These are phyloP conservation scores for Exophiala bonariae DNA, from an alignment of 2,329 filamentous ascomycete species.

Conservation along the genomic window DNA sequence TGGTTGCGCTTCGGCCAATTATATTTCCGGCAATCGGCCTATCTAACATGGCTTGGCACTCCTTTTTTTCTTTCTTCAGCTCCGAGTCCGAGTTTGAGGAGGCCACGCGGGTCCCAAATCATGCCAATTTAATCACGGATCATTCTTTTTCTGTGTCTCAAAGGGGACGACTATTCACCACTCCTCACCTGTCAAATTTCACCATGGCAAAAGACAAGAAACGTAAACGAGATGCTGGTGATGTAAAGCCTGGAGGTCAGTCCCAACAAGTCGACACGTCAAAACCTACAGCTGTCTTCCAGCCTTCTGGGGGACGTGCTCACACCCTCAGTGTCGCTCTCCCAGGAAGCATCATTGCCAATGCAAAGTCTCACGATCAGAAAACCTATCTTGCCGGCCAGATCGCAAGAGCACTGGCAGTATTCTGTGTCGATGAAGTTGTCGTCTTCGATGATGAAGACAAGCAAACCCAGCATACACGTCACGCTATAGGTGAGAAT, in stretches of 20 bases:
- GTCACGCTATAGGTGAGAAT: slow-evolving; percentile 38
- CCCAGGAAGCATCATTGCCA: slow-evolving; percentile 71
- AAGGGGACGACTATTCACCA: too few species aligned
- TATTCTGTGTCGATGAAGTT: slow-evolving; percentile 83
- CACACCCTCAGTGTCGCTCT: slow-evolving; percentile 78
- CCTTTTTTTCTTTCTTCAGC: slow-evolving; percentile 1
- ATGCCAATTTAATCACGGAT: too few species aligned
- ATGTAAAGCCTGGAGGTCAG: slow-evolving; percentile 6
- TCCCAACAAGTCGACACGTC: slow-evolving; percentile 53
- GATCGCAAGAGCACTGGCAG: slow-evolving; percentile 76
- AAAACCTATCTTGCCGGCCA: slow-evolving; percentile 72
- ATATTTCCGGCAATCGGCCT: too few species aligned
- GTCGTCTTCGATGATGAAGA: slow-evolving; percentile 73
- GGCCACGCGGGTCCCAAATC: too few species aligned
- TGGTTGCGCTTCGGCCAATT: slow-evolving; percentile 5
- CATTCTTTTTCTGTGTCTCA: too few species aligned
- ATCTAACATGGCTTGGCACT: slow-evolving; percentile 5
- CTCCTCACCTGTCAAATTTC: background rate
- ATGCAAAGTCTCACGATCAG: slow-evolving; percentile 71
- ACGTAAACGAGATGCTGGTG: slow-evolving; percentile 15
- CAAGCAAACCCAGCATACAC: slow-evolving; percentile 31
- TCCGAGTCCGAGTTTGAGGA: too few species aligned
- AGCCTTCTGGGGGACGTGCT: slow-evolving; percentile 61
- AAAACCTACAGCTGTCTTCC: slow-evolving; percentile 69
- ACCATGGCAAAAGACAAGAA: slow-evolving; percentile 19